Evolutionary conservation across 2,329 filamentous ascomycete species (phyloP), one percentile per base, ranked within the genome.

Genomic region (Microcyclosporella mali): DNA sequence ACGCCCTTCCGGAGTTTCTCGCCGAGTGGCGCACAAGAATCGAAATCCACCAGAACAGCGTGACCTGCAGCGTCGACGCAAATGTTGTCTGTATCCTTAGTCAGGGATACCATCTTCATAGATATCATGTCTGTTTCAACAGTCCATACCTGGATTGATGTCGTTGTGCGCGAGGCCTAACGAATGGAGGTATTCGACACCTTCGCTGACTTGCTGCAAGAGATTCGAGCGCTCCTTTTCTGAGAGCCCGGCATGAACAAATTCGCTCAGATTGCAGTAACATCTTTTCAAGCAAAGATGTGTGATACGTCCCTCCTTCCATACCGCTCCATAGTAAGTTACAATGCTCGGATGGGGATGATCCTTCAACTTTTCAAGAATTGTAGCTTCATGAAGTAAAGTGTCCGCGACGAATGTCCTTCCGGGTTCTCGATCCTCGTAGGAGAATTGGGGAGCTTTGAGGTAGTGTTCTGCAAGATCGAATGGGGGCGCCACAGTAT

Each of bases 21-120:
- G 3, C 61, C 60, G 37, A 62, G 57, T 2, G 53, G 52, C 18
- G 54, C 37, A 37, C 60, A 66, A 21, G 61, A 62, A 36, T 61
- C 65, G 46, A 64, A 66, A 46, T 67, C 65, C 29, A 68, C 56
- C 34, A 68, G 53, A 21, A 63, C 52, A 6, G 65, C 53, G 4
- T 46, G 47, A 14, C 58, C 57, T 27, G 45, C 34, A 16, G 50
- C 49, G 48, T 63, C 54, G 16, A 68, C 33, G 50, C 64, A 64
- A 8, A 67, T 56, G 39, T 66, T 66, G 7, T 45, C 50, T 49
- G 18, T 8, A 25, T n/a, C 10, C 6, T 16, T 16, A 14, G 36
- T 43, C 33, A 43, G 29, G 18, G n/a, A 27, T 39, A n/a, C 14
- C 6, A 10, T 30, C 21, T 10, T 9, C 37, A 4, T 12, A n/a